Evolutionary conservation across 169 alveolate genomes (phyloP), one percentile per base, ranked within the genome.

Genomic region (Cystoisospora suis): DNA sequence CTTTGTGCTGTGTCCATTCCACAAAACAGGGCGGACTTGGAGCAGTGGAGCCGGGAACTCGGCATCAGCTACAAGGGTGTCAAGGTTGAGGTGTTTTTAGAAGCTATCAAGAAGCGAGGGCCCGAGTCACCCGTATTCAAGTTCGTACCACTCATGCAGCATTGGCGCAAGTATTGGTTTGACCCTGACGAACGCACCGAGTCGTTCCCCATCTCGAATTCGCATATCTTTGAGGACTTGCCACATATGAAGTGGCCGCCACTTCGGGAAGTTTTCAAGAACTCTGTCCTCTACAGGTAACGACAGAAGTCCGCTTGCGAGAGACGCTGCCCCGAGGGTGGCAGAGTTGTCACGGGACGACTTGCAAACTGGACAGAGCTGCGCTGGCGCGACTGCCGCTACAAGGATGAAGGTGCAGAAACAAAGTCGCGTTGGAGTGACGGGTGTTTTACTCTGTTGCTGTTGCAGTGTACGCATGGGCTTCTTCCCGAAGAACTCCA

Each of bases 101-200:
- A 81, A 45, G 95, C 94, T 29, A 90, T 94, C 53, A 94, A 94
- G 58, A 83, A 87, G 27, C 87, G 96, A 44, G 96, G 96, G 3
- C 95, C 96, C 42, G 94, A 89, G 75, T 91, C 95, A n/a, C 96
- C 96, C 5, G 95, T 94, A 9, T 93, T 93, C 89, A 91, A 93
- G 47, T 94, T 94, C 77, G 95, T 94, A 77, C 96, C 96, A 1
- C 92, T 94, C 44, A 94, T 94, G 94, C 94, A 92, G 61, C 88
- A 90, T 81, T 93, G 95, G 96, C 81, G 94, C 23, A 87, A 93
- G 38, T 94, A 81, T 80, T 94, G 96, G 96, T 94, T 93, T 79
- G 94, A 91, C 69, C 36, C 91, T 4, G 91, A 53, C 47, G 94
- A 90, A 40, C 91, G 95, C 59, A 91, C 93, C 12, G 90, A 70